Evolutionary conservation across 164 flowering plant genomes (phyloP).

Genomic region (Dillenia turbinata): DNA sequence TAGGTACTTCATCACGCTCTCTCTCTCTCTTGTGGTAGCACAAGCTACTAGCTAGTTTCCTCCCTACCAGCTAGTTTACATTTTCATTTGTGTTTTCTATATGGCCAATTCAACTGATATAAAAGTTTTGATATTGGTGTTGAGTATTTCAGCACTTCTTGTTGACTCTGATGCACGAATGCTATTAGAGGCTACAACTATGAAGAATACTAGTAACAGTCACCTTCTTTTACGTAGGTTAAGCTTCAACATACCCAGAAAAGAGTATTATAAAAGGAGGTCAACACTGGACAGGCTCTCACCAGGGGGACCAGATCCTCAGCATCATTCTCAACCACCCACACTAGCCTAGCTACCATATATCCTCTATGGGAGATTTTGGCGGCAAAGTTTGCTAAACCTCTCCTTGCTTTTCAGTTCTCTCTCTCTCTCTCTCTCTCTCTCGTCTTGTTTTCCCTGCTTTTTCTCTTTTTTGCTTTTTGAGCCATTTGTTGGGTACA

Average conservation of each 20-base stretch:
- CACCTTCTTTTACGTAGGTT: conserved; percentile 8
- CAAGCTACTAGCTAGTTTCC: not conserved
- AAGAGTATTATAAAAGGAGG: conserved; percentile 1
- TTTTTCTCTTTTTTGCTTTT: too few species aligned
- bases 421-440: too few species aligned
- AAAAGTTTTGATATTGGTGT: conserved; percentile 2
- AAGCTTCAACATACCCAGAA: conserved; percentile 8
- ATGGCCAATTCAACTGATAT: conserved; percentile 8
- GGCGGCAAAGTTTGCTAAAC: too few species aligned
- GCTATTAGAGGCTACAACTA: not conserved
- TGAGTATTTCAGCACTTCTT: not conserved
- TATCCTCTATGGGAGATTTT: too few species aligned
- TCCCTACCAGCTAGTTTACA: not conserved
- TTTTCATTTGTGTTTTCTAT: not conserved
- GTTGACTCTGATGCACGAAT: not conserved
- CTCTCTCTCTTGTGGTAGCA: not conserved
- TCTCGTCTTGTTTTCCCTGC: too few species aligned
- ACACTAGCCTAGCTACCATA: not conserved
- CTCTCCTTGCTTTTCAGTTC: too few species aligned
- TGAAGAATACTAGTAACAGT: not conserved
- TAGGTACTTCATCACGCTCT: too few species aligned
- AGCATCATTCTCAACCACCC: conserved; percentile 17
- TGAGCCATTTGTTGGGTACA: too few species aligned
- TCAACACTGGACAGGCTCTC: conserved; percentile 12
- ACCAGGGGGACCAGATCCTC: conserved; percentile 29